Evolutionary conservation across 768 basidiomycete genomes (phyloP).

Genomic region (Termitomyces sp.): DNA sequence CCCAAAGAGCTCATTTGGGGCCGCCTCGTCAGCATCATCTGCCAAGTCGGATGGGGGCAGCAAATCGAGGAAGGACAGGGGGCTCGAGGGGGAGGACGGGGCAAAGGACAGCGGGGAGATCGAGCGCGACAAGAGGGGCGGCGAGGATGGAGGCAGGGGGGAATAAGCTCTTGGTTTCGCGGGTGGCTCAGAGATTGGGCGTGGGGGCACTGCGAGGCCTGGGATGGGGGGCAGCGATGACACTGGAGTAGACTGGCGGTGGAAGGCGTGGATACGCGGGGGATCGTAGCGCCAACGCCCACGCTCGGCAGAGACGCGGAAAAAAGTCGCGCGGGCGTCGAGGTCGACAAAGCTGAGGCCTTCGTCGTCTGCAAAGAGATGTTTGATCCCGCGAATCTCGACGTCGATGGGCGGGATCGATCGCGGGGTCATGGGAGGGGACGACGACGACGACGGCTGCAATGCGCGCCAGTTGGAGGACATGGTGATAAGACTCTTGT

Average conservation of each 20-base stretch:
- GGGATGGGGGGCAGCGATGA: constrained; percentile 25
- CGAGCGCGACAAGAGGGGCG: constrained; percentile 22
- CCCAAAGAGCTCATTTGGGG: not conserved
- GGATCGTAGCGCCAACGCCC: constrained; percentile 55
- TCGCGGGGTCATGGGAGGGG: constrained; percentile 33
- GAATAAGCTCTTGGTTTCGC: constrained; percentile 2
- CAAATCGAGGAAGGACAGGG: constrained; percentile 7
- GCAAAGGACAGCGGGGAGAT: constrained; percentile 22
- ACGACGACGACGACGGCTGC: constrained; percentile 30
- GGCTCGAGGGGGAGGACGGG: constrained; percentile 17
- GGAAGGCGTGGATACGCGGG: constrained; percentile 19
- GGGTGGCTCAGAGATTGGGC: constrained; percentile 33
- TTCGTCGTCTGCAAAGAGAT: too few relatives aligned
- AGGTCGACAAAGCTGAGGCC: constrained; percentile 19
- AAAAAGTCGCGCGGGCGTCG: constrained; percentile 42
- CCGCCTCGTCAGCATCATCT: not conserved
- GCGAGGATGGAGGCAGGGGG: not conserved
- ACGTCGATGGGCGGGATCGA: constrained; percentile 29
- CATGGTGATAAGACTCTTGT: constrained; percentile 42
- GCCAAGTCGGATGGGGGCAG: not conserved
- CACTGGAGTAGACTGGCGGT: constrained; percentile 28
- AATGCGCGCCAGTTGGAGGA: constrained; percentile 20
- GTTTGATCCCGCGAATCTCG: constrained; percentile 17
- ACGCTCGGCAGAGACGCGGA: constrained; percentile 51
- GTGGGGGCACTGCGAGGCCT: constrained; percentile 10